A percentile compares a stretch with the other conserved stretches of the same genome.
Evolutionary conservation across 176 grass and related monocot species (phyloP).

Genomic region (Tuctoria greenei): DNA sequence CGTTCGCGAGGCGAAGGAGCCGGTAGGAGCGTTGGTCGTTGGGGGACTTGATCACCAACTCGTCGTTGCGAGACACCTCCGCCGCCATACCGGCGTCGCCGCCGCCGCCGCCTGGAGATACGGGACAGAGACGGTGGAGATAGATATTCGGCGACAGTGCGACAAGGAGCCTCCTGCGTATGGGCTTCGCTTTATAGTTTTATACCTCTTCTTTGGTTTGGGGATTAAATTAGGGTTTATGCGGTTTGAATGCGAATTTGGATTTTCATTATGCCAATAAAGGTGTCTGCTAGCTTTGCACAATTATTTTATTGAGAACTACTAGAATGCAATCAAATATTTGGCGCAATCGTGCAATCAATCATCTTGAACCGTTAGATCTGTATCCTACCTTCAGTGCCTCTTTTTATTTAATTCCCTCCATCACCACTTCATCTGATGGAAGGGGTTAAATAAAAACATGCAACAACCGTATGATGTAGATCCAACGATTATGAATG

Average conservation of each 20-base stretch:
- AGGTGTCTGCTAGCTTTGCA: too few relatives aligned
- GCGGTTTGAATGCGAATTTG: neutral
- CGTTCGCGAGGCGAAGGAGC: slow-evolving; percentile 72
- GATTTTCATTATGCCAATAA: neutral
- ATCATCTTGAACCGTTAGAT: too few relatives aligned
- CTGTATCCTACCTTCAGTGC: too few relatives aligned
- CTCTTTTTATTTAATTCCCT: too few relatives aligned
- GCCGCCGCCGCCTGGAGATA: slow-evolving; percentile 29
- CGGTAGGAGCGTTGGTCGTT: slow-evolving; percentile 75
- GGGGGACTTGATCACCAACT: slow-evolving; percentile 75
- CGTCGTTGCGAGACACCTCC: slow-evolving; percentile 41
- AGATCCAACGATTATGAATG: too few relatives aligned
- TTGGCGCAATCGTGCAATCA: too few relatives aligned
- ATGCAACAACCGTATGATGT: too few relatives aligned
- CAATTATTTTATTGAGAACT: too few relatives aligned
- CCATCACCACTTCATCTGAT: too few relatives aligned
- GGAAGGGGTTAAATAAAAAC: too few relatives aligned
- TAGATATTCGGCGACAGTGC: neutral
- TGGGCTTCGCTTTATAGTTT: slow-evolving; percentile 25
- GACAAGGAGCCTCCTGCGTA: neutral
- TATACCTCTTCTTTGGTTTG: neutral
- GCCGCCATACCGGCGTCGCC: slow-evolving; percentile 41
- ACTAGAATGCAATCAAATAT: too few relatives aligned
- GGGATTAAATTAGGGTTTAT: neutral
- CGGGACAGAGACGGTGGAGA: neutral